Conservation (phyloP, 2,329 filamentous ascomycete genomes). For the Trichoderma harzianum region DNA sequence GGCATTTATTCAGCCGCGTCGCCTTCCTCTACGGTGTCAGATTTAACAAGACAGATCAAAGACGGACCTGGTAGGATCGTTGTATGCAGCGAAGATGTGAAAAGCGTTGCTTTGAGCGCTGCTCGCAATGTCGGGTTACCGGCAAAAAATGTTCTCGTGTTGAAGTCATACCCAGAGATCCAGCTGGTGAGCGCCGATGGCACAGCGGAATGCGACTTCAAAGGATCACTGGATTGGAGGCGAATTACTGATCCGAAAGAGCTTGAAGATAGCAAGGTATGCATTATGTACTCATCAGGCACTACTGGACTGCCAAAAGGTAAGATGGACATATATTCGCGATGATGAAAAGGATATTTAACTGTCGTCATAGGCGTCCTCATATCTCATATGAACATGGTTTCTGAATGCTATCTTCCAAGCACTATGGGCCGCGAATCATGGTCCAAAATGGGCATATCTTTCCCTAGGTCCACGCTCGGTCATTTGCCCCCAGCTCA, state of each 20-base stretch:
- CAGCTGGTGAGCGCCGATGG: slow-evolving; percentile 29
- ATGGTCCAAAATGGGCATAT: slow-evolving; percentile 28
- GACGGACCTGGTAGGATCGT: slow-evolving; percentile 39
- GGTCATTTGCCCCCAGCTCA: slow-evolving; percentile 46
- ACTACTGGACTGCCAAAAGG: slow-evolving; percentile 49
- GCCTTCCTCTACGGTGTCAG: slow-evolving; percentile 46
- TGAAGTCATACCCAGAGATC: slow-evolving; percentile 38
- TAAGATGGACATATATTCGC: neutral
- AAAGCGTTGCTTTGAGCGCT: slow-evolving; percentile 46
- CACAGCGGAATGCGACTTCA: slow-evolving; percentile 26
- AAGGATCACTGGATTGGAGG: slow-evolving; percentile 47
- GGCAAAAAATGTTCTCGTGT: slow-evolving; percentile 46
- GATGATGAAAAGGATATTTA: neutral
- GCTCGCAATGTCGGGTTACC: slow-evolving; percentile 45
- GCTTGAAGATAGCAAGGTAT: slow-evolving; percentile 41
- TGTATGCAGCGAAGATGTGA: slow-evolving; percentile 46
- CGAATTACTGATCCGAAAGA: slow-evolving; percentile 47
- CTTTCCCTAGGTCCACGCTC: slow-evolving; percentile 34
- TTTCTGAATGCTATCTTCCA: slow-evolving; percentile 35
- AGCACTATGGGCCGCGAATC: slow-evolving; percentile 30
- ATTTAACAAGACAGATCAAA: slow-evolving; percentile 46
- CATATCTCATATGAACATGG: slow-evolving; percentile 44
- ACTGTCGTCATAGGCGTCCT: slow-evolving; percentile 32
- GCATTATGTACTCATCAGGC: slow-evolving; percentile 47
- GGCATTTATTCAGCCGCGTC: slow-evolving; percentile 57